These are phyloP conservation scores for Grosmannia penicillata DNA, from an alignment of 2,329 filamentous ascomycete genomes.

Conservation along the genomic window DNA sequence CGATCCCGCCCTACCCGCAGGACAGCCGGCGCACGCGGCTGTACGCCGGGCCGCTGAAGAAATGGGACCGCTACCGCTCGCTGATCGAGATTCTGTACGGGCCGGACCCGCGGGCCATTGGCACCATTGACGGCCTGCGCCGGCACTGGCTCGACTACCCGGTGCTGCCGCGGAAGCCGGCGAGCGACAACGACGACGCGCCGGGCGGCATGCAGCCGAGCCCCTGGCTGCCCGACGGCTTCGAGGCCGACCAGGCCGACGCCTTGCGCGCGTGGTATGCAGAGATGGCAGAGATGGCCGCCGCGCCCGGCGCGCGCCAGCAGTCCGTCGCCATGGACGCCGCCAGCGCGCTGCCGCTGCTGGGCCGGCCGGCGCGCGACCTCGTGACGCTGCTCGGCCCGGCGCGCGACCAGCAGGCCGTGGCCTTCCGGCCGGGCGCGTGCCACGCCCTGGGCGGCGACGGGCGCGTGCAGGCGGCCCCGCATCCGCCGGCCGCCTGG, in stretches of 20 bases:
- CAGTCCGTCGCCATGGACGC: constrained; percentile 9
- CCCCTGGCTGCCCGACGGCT: constrained; percentile 23
- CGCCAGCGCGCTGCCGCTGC: constrained; percentile 6
- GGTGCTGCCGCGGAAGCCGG: constrained; percentile 20
- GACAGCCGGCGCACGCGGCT: constrained; percentile 12
- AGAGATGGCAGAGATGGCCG: constrained; percentile 4
- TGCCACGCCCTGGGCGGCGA: constrained; percentile 8
- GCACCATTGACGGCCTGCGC: constrained; percentile 21
- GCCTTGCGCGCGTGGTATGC: constrained; percentile 17
- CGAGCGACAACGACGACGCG: neutral
- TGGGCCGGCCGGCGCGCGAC: constrained; percentile 10
- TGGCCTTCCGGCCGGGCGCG: constrained; percentile 9
- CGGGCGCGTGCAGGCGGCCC: too few relatives aligned
- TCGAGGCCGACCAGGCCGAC: constrained; percentile 19
- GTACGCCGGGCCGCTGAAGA: constrained; percentile 22
- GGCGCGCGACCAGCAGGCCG: constrained; percentile 13
- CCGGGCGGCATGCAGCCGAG: constrained; percentile 18
- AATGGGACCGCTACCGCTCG: constrained; percentile 19
- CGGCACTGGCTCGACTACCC: constrained; percentile 26
- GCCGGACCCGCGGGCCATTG: constrained; percentile 20
- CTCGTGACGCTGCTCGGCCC: constrained; percentile 16
- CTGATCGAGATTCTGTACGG: constrained; percentile 28
- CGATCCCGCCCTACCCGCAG: constrained; percentile 8
- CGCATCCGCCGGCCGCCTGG: constrained; percentile 32
- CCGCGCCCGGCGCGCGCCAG: constrained; percentile 7